Evolutionary conservation across 441 rosid species (phyloP).

Genomic region (Adansonia gregorii): DNA sequence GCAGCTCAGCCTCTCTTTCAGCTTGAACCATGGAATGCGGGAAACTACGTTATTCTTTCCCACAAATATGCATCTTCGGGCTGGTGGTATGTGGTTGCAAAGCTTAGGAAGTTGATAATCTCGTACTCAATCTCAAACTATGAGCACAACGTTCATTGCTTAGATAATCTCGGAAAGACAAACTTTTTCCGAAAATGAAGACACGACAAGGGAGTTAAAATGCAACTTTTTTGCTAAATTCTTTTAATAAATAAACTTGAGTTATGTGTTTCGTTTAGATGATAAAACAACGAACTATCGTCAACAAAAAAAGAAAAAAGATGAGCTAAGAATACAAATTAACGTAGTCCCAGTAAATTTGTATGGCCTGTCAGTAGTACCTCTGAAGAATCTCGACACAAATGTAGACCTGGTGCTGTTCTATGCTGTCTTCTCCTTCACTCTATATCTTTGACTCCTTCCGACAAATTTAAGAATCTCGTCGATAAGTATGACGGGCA

Average conservation of each 20-base stretch:
- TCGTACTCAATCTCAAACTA: not conserved
- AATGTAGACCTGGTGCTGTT: not conserved
- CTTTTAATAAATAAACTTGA: not conserved
- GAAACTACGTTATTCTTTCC: constrained; percentile 47
- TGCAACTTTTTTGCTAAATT: not conserved
- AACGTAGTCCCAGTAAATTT: constrained; percentile 5
- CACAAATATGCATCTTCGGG: constrained; percentile 41
- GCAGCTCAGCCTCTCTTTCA: constrained; percentile 28
- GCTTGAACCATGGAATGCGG: constrained; percentile 31
- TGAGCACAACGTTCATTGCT: not conserved
- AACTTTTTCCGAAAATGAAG: not conserved
- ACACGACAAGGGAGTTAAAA: not conserved
- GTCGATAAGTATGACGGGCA: constrained; percentile 79
- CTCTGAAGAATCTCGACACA: not conserved
- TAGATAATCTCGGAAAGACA: not conserved
- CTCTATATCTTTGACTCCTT: constrained; percentile 48
- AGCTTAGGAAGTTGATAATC: constrained; percentile 52
- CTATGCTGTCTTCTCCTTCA: constrained; percentile 46
- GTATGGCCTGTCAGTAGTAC: constrained; percentile 1
- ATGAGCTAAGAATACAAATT: constrained; percentile 9
- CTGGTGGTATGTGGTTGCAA: constrained; percentile 68
- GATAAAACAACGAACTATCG: not conserved
- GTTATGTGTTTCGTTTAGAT: not conserved
- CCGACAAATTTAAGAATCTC: constrained; percentile 67
- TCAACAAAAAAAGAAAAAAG: not conserved